Evolutionary conservation across 208 protist species (phyloP).

Genomic region (Zelonia costaricensis): DNA sequence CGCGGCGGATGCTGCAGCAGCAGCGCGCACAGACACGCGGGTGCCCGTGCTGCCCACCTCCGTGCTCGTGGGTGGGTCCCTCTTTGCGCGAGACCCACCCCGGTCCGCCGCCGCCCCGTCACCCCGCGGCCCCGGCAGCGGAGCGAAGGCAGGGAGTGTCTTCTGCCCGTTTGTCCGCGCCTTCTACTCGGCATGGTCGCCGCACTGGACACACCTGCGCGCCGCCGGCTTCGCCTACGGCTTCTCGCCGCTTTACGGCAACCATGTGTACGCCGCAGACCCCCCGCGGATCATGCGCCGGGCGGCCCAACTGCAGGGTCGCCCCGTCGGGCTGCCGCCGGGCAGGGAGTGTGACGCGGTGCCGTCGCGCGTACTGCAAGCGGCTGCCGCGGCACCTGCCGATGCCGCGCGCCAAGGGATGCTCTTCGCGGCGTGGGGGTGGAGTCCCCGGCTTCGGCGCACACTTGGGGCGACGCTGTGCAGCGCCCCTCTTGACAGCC

Average conservation of each 20-base stretch:
- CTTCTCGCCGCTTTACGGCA: constrained; percentile 21
- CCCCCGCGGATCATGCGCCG: constrained; percentile 20
- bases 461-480: constrained; percentile 42
- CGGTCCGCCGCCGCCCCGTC: not conserved
- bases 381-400: no score
- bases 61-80: constrained; percentile 51
- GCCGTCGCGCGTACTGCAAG: no score
- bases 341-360: no score
- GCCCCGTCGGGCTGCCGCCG: not conserved
- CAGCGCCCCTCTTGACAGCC: constrained; percentile 21
- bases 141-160: constrained; percentile 28
- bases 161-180: constrained; percentile 67
- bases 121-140: not conserved
- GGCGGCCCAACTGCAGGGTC: constrained; percentile 27
- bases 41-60: not conserved
- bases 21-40: not conserved
- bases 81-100: constrained; percentile 29
- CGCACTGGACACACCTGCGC: constrained; percentile 51
- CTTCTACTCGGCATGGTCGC: constrained; percentile 44
- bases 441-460: constrained; percentile 33
- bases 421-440: constrained; percentile 19
- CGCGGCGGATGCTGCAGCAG: not conserved
- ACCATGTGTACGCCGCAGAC: constrained; percentile 28
- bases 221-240: constrained; percentile 47
- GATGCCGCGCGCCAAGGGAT: no score